Conservation (phyloP, 1,284 basidiomycete genomes). For the Fomitopsis palustris region DNA sequence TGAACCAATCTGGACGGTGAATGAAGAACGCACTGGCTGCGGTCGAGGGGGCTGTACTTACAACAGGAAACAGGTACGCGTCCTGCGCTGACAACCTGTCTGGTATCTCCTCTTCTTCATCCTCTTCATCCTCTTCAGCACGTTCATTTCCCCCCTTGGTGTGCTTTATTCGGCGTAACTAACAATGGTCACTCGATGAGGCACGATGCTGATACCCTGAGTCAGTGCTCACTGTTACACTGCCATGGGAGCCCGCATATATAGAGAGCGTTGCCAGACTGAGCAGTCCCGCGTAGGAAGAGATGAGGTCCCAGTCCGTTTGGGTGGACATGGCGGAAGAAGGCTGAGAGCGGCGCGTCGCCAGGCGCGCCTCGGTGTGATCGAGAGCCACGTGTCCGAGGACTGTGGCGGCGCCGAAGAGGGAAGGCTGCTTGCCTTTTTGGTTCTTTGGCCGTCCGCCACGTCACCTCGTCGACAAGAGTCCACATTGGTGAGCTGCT, state of each 20-base stretch:
- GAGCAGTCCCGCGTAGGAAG: constrained; percentile 65
- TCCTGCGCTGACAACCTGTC: constrained; percentile 65
- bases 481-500: too few species aligned
- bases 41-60: constrained; percentile 29
- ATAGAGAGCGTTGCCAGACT: constrained; percentile 58
- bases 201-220: too few species aligned
- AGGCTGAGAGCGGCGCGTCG: not conserved
- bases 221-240: constrained; percentile 52
- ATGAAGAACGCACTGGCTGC: not conserved
- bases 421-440: not conserved
- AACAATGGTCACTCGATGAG: not conserved
- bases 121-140: constrained; percentile 40
- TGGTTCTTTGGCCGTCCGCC: not conserved
- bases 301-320: constrained; percentile 54
- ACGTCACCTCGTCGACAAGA: not conserved
- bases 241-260: constrained; percentile 63
- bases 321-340: constrained; percentile 10
- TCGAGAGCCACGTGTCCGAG: not conserved
- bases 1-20: constrained; percentile 54
- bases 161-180: constrained; percentile 27
- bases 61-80: constrained; percentile 76
- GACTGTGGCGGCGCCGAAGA: not conserved
- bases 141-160: constrained; percentile 14
- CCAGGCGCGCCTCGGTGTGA: not conserved
- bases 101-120: constrained; percentile 41